phyloP scores from a whole-genome alignment of 306 rosid genomes.

The Dalbergia cultrata region DNA sequence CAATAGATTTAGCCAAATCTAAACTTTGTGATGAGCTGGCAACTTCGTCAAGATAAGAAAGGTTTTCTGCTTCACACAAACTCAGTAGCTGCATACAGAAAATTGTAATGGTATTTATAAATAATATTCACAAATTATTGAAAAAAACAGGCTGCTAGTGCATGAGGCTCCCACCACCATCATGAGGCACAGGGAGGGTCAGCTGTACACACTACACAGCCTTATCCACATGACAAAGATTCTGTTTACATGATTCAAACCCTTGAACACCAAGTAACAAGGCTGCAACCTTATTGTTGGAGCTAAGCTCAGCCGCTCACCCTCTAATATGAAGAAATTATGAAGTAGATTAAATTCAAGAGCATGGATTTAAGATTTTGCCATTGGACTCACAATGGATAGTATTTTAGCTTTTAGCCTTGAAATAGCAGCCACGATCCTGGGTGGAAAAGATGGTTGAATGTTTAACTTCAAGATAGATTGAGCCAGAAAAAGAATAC shows the following conservation, averaged over 20 bases:
- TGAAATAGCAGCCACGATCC: slow-evolving; percentile 76
- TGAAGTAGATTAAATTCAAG: slow-evolving; percentile 44
- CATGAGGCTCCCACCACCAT: slow-evolving; percentile 8
- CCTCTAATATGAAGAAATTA: slow-evolving; percentile 45
- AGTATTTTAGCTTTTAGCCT: slow-evolving; percentile 82
- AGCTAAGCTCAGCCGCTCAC: slow-evolving; percentile 15
- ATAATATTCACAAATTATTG: slow-evolving; percentile 41
- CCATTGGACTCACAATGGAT: slow-evolving; percentile 71
- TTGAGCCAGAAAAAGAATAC: slow-evolving; percentile 79
- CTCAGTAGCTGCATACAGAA: slow-evolving; percentile 64
- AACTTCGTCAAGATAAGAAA: slow-evolving; percentile 89
- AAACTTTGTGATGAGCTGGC: slow-evolving; percentile 72
- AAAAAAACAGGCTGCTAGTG: slow-evolving; percentile 20
- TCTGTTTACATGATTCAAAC: slow-evolving; percentile 27
- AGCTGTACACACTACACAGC: neutral
- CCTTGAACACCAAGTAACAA: slow-evolving; percentile 11
- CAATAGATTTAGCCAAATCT: slow-evolving; percentile 84
- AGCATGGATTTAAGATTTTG: slow-evolving; percentile 20
- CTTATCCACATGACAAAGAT: slow-evolving; percentile 18
- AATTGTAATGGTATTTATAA: slow-evolving; percentile 38
- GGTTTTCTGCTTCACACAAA: slow-evolving; percentile 87
- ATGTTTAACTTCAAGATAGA: slow-evolving; percentile 72
- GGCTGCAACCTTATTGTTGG: slow-evolving; percentile 12
- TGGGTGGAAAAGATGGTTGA: slow-evolving; percentile 54
- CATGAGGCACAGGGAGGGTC: slow-evolving; percentile 23